Conservation (phyloP, 2,329 filamentous ascomycete genomes). For the Colletotrichum tamarilloi region DNA sequence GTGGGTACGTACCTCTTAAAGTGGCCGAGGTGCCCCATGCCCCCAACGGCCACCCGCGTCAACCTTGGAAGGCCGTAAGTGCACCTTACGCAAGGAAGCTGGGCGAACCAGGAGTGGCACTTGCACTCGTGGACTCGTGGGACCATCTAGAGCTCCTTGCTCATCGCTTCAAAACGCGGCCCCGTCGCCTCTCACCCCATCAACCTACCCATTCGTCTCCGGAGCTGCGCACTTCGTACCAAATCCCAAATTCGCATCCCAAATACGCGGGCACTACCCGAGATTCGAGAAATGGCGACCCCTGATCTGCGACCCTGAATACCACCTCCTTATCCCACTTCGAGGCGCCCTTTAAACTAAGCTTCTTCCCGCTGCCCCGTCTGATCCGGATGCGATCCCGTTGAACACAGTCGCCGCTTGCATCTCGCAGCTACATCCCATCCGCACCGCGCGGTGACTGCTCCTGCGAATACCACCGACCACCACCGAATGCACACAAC, state of each 20-base stretch:
- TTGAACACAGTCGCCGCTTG: slow-evolving; percentile 6
- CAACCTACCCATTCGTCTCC: too few species aligned
- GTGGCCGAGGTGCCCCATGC: not conserved
- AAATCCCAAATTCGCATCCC: slow-evolving; percentile 5
- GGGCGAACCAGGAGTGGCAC: too few species aligned
- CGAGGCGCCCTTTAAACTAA: not conserved
- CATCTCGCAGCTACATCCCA: not conserved
- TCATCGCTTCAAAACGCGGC: slow-evolving; percentile 9
- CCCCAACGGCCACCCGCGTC: not conserved
- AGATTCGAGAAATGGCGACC: slow-evolving; percentile 23
- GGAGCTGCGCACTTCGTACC: not conserved
- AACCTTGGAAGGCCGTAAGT: not conserved
- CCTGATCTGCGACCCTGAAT: slow-evolving; percentile 35
- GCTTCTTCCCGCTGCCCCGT: not conserved
- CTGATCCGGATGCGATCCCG: slow-evolving; percentile 13
- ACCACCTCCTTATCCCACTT: slow-evolving; percentile 5
- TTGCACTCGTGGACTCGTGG: not conserved
- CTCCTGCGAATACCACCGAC: not conserved
- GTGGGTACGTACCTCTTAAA: not conserved
- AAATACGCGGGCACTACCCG: slow-evolving; percentile 27
- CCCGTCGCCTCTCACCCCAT: not conserved
- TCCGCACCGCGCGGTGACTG: not conserved
- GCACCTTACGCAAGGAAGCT: too few species aligned
- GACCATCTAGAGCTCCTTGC: slow-evolving; percentile 12
- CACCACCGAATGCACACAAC: not conserved